These are phyloP conservation scores for Gonapodya prolifera DNA, from an alignment of 192 early-diverging fungal species.

Conservation along the genomic window DNA sequence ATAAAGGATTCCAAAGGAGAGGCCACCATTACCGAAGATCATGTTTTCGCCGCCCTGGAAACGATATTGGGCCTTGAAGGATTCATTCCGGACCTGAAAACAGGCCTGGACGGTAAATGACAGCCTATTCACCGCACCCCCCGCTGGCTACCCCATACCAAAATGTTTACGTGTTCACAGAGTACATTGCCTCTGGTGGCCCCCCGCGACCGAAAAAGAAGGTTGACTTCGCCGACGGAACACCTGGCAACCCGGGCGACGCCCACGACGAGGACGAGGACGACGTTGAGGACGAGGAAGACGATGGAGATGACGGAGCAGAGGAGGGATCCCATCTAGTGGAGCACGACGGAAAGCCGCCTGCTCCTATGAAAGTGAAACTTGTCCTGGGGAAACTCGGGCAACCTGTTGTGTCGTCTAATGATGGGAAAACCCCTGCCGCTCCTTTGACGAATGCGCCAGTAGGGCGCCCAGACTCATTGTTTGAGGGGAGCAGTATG, in stretches of 20 bases:
- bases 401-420: background rate
- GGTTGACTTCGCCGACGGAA: background rate
- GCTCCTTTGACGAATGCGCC: background rate
- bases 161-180: no score
- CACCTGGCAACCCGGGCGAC: background rate
- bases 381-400: background rate
- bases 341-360: background rate
- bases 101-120: background rate
- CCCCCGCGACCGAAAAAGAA: background rate
- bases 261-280: background rate
- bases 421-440: background rate
- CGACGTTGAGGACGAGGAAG: background rate
- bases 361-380: background rate
- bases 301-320: background rate
- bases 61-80: background rate
- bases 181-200: background rate
- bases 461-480: background rate
- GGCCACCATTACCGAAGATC: background rate
- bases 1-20: background rate
- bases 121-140: no score
- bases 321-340: background rate
- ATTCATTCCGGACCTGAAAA: background rate
- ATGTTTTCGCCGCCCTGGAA: background rate
- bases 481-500: background rate
- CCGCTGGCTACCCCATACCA: no score